phyloP scores from a whole-genome alignment of 371 early-diverging fungal species.

The Mortierella sp. region DNA sequence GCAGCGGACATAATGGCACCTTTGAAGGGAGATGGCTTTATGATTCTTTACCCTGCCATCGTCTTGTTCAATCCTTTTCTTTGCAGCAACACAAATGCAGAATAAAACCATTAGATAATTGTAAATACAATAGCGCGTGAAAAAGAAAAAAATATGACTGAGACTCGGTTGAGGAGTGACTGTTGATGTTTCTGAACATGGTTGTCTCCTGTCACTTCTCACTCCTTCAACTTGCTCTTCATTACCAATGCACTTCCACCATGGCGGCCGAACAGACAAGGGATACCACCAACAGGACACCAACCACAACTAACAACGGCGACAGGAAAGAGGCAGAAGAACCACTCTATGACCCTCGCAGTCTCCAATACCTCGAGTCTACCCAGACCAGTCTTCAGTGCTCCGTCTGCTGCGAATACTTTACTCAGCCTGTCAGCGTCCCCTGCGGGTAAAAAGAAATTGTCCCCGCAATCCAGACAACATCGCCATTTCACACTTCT shows the following conservation, averaged over 20 bases:
- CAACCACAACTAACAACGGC: neutral
- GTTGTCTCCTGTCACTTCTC: neutral
- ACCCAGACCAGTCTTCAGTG: constrained; percentile 55
- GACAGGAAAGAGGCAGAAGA: constrained; percentile 21
- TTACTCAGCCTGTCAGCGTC: constrained; percentile 55
- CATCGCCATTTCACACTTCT: neutral
- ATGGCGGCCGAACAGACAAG: constrained; percentile 15
- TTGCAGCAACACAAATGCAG: neutral
- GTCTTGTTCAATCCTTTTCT: neutral
- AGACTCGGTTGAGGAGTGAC: neutral
- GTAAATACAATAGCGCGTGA: constrained; percentile 7
- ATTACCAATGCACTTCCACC: neutral
- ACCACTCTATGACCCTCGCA: constrained; percentile 41
- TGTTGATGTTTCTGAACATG: neutral
- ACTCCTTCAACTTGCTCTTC: neutral
- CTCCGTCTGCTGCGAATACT: constrained; percentile 55
- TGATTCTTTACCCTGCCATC: neutral
- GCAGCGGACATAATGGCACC: neutral
- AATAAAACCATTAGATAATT: neutral
- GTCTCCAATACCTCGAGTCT: constrained; percentile 51
- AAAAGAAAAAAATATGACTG: neutral
- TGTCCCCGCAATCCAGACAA: neutral
- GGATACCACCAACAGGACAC: neutral
- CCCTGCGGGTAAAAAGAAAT: constrained; percentile 44
- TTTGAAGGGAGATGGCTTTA: neutral